Evolutionary conservation across 805 yeast genomes (phyloP).

Genomic region (Candida silvatica): DNA sequence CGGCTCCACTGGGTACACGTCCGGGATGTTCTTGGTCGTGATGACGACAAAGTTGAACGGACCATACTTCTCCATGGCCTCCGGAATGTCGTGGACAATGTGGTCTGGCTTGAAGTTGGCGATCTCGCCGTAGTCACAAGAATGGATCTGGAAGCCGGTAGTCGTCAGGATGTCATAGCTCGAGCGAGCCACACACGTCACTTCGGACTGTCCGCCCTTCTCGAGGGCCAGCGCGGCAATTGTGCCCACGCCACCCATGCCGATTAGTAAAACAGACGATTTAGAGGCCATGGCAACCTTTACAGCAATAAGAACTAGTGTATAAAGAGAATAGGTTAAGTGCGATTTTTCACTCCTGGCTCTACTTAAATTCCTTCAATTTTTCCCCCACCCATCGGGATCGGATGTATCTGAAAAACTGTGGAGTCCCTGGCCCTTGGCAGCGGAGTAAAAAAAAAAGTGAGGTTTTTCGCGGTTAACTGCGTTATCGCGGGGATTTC

Average conservation of each 20-base stretch:
- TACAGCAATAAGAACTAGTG: too few relatives aligned
- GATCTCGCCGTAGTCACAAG: slow-evolving; percentile 53
- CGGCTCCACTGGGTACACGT: slow-evolving; percentile 39
- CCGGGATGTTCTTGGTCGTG: slow-evolving; percentile 60
- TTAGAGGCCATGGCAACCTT: too few relatives aligned
- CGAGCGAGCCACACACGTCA: slow-evolving; percentile 59
- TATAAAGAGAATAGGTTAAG: too few relatives aligned
- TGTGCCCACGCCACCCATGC: slow-evolving; percentile 88
- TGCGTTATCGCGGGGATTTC: too few relatives aligned
- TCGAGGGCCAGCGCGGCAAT: slow-evolving; percentile 60
- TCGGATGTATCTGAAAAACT: too few relatives aligned
- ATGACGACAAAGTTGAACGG: slow-evolving; percentile 50
- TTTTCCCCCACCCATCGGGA: too few relatives aligned
- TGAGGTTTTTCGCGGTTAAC: too few relatives aligned
- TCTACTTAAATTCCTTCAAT: too few relatives aligned
- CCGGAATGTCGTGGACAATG: slow-evolving; percentile 33
- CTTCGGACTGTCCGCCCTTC: slow-evolving; percentile 36
- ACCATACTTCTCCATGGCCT: slow-evolving; percentile 31
- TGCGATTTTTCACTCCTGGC: too few relatives aligned
- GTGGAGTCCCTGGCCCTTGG: too few relatives aligned
- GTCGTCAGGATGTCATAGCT: slow-evolving; percentile 45
- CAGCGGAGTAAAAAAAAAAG: too few relatives aligned
- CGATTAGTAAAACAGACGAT: slow-evolving; percentile 49
- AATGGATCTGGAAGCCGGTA: slow-evolving; percentile 51
- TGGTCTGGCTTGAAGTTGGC: slow-evolving; percentile 44